Percentiles rank a stretch among this genome's conserved stretches.
Conservation (phyloP, 2,329 filamentous ascomycete species). For the Phaeosphaeriaceae sp. region DNA sequence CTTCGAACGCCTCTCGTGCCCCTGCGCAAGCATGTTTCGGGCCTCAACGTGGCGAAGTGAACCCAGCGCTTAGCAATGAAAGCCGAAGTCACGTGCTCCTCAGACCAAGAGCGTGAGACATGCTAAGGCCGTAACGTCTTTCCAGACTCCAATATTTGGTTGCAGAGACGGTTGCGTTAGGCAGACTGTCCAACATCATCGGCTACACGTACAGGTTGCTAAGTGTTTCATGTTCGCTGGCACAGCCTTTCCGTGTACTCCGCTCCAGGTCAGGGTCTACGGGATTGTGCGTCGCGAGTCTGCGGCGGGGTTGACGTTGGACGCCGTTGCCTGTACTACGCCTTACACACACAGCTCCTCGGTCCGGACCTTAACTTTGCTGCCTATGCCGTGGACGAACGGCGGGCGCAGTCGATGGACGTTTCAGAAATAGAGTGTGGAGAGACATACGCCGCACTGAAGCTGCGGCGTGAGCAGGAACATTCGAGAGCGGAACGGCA, state of each 20-base stretch:
- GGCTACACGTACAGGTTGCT: background rate
- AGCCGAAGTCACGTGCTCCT: slow-evolving; percentile 7
- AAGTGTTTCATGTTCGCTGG: background rate
- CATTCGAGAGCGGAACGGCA: background rate
- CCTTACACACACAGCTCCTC: background rate
- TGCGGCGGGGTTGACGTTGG: background rate
- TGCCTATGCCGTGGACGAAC: background rate
- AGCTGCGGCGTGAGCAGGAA: background rate
- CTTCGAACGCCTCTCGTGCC: slow-evolving; percentile 3
- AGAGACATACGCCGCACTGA: background rate
- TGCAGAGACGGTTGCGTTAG: slow-evolving; percentile 14
- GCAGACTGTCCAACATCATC: background rate
- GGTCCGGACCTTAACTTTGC: slow-evolving; percentile 3
- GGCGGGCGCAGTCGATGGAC: background rate
- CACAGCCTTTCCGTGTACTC: background rate
- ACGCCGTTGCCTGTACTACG: background rate
- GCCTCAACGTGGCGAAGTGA: slow-evolving; percentile 10
- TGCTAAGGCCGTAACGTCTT: slow-evolving; percentile 6
- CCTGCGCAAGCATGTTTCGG: slow-evolving; percentile 9
- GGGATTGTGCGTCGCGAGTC: background rate
- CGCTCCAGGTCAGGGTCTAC: background rate
- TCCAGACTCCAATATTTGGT: slow-evolving; percentile 12
- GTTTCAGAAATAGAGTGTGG: slow-evolving; percentile 1
- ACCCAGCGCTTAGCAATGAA: slow-evolving; percentile 12
- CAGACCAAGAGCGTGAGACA: slow-evolving; percentile 23